Base-by-base conservation (phyloP, 2,329 filamentous ascomycete species). In the Cordyceps tenuipes region DNA sequence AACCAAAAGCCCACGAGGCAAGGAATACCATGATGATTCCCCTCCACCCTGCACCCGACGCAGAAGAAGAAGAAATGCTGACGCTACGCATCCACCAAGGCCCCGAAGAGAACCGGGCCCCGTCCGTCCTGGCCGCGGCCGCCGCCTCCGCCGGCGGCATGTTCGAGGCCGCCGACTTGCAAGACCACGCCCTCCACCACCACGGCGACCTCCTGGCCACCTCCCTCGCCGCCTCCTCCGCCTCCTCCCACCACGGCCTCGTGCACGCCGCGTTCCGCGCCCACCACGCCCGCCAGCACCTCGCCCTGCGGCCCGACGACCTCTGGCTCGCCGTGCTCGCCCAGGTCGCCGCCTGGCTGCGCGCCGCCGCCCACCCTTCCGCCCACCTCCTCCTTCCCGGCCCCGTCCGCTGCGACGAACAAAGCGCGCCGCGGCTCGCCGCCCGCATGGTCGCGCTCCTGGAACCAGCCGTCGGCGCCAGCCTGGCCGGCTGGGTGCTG, bases 321-420 rank as follows among this genome's bases (percentile, higher is more conserved):
- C 65, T 82, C 19, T 82, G 79, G 79, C 69, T 79, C 50, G 68
- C 76, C 10, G 79, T 81, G 63, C 65, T 81, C 1, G 69, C 72
- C 0, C 78, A 81, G 61, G 62, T 80, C 5, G 74, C 69, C 63
- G 65, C 72, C 57, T 78, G 72, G 62, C 67, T 81, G 61, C 77
- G 77, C 57, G 70, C n/a, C n/a, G n/a, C n/a, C n/a, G n/a, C 66
- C 1, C 67, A 80, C 61, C 69, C 75, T 17, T 74, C 8, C 6
- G n/a, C 8, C 6, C 46, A 23, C 12, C 21, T 5, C 12, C 5
- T 9, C 13, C 19, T 52, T 12, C 3, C 10, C 39, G 15, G 39
- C 17, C 4, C 48, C 26, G n/a, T 36, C 5, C 31, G 34, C 31
- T 51, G 29, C 36, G 34, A n/a, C n/a, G n/a, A n/a, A n/a, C n/a